Percentiles rank a stretch among this genome's conserved stretches.
phyloP scores from a whole-genome alignment of 805 yeast species.

The Candida saitoana region DNA sequence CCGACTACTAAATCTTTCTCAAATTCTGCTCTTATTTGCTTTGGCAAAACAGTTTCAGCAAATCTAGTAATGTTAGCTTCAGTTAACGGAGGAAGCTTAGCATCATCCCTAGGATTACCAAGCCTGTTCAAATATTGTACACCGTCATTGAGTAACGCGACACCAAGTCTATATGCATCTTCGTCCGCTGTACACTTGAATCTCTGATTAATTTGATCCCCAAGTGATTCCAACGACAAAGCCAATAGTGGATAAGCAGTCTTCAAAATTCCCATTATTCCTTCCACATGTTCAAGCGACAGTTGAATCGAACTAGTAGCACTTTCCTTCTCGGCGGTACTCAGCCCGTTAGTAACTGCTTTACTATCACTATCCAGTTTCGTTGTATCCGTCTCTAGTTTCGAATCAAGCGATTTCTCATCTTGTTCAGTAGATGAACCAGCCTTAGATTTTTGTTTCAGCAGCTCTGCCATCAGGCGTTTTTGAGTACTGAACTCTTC shows the following conservation, averaged over 20 bases:
- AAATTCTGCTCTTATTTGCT: slow-evolving; percentile 82
- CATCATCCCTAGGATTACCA: slow-evolving; percentile 83
- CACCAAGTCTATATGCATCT: slow-evolving; percentile 90
- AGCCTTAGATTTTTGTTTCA: slow-evolving; percentile 17
- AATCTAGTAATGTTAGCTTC: slow-evolving; percentile 83
- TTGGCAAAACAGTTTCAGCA: slow-evolving; percentile 90
- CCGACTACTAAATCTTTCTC: slow-evolving; percentile 84
- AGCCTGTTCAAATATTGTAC: slow-evolving; percentile 83
- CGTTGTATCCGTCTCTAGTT: slow-evolving; percentile 2
- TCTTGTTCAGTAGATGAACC: background rate
- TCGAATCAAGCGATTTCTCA: slow-evolving; percentile 1
- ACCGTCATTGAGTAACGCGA: slow-evolving; percentile 90
- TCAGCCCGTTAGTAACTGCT: slow-evolving; percentile 6
- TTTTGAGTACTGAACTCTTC: slow-evolving; percentile 90
- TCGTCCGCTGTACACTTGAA: slow-evolving; percentile 94
- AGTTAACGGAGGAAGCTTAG: slow-evolving; percentile 84
- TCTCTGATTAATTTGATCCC: slow-evolving; percentile 90
- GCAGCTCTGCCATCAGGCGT: slow-evolving; percentile 53
- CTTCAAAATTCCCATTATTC: slow-evolving; percentile 89
- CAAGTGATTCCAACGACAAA: slow-evolving; percentile 86
- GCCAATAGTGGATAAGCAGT: slow-evolving; percentile 96
- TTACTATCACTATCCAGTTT: slow-evolving; percentile 1
- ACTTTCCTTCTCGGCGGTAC: background rate
- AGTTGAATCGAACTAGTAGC: slow-evolving; percentile 40
- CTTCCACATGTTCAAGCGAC: slow-evolving; percentile 92